Conservation (phyloP, 1,284 basidiomycete species). For the Papiliotrema terrestris region DNA sequence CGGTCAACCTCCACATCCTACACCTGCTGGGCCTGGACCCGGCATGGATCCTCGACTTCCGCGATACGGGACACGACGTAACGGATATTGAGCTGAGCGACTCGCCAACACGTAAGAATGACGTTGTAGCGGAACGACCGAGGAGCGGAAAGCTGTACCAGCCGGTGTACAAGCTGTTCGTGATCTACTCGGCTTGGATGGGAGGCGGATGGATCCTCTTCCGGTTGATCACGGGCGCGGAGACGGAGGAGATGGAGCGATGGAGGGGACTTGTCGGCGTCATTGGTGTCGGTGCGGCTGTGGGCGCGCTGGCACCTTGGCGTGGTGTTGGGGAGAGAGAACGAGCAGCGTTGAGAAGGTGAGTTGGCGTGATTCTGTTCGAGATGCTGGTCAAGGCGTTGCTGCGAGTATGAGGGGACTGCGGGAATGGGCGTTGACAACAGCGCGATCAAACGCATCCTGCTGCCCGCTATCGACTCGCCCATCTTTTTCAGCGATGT, state of each 20-base stretch:
- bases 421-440: not conserved
- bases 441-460: conserved; percentile 68
- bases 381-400: not conserved
- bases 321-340: conserved; percentile 64
- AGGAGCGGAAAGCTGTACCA: conserved; percentile 51
- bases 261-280: conserved; percentile 72
- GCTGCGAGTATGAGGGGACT: not conserved
- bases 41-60: conserved; percentile 56
- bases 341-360: conserved; percentile 71
- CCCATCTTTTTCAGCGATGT: conserved; percentile 86
- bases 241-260: conserved; percentile 61
- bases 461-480: conserved; percentile 61
- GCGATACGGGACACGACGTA: conserved; percentile 14
- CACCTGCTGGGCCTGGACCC: conserved; percentile 70
- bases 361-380: conserved; percentile 37
- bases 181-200: conserved; percentile 60
- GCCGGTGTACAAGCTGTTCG: conserved; percentile 66
- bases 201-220: conserved; percentile 65
- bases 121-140: not conserved
- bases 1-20: conserved; percentile 80
- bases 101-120: not conserved
- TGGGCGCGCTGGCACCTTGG: conserved; percentile 63
- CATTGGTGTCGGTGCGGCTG: conserved; percentile 59
- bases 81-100: not conserved
- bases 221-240: conserved; percentile 58